Evolutionary conservation across 1,284 basidiomycete species (phyloP), one percentile per base, ranked within the genome.

Genomic region (Violaceomyces palustris): DNA sequence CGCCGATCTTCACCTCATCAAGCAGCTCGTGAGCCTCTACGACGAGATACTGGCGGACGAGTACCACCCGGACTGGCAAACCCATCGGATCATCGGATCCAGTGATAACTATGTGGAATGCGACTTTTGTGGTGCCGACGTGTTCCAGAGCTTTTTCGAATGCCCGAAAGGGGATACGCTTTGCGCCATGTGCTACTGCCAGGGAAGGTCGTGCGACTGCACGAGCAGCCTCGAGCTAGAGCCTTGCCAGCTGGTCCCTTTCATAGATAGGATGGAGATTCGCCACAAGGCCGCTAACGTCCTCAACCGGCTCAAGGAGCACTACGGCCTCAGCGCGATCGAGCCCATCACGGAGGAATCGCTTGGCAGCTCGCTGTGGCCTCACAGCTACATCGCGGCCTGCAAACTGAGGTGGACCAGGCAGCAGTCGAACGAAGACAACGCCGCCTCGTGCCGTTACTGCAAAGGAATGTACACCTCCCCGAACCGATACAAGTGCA

Each of bases 121-220:
- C 45, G 56, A 59, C 36, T 54, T 59, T 18, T 59, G 56, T 33
- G 56, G 56, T 14, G 51, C 48, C 26, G 39, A 51, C 24, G 40
- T 55, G n/a, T 29, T 54, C 33, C 45, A 47, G 22, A 48, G 47
- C 37, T 59, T 37, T 29, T 55, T 59, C n/a, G 56, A 59, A 28
- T 59, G 56, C 30, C 24, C 31, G 14, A 25, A 10, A 1, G 42
- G 42, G 19, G 45, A 59, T 12, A 59, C 56, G 8, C 19, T 59
- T n/a, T 59, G 56, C 32, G 19, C 51, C 15, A 15, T 51, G 25
- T 59, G 56, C 35, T 59, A 59, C 32, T 48, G 51, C 29, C 48
- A 54, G 25, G 56, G 56, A 0, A 38, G 56, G 23, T 42, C 55
- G 10, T 59, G 56, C 21, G 28, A 42, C 21, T 59, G 56, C 28